Conservation (phyloP, 116 monocot species). For the Trichopus zeylanicus region DNA sequence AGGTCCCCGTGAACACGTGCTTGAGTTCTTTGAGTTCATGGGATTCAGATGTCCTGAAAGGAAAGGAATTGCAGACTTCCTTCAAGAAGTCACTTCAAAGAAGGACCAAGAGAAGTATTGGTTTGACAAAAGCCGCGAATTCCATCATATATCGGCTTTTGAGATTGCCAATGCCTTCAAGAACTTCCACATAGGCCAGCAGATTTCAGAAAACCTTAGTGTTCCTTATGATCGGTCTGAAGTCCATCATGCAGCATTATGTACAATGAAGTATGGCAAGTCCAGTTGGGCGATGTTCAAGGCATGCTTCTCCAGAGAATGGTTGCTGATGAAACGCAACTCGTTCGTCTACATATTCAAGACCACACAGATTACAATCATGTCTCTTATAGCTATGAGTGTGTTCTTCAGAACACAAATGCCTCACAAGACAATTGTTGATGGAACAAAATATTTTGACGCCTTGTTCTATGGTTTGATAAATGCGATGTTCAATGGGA, state of each 20-base stretch:
- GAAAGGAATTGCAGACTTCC: too few relatives aligned
- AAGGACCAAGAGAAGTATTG: conserved; percentile 51
- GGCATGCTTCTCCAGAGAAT: conserved; percentile 50
- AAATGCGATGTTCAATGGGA: conserved; percentile 65
- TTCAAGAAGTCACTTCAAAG: too few relatives aligned
- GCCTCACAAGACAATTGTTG: conserved; percentile 29
- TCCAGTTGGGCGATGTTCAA: conserved; percentile 39
- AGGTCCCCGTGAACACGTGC: too few relatives aligned
- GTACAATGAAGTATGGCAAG: neutral
- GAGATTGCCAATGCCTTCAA: neutral
- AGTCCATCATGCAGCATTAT: too few relatives aligned
- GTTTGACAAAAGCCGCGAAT: neutral
- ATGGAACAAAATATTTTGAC: conserved; percentile 44
- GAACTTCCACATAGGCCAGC: neutral
- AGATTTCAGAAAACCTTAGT: neutral
- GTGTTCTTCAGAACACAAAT: conserved; percentile 41
- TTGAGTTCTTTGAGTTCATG: too few relatives aligned
- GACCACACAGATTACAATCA: conserved; percentile 35
- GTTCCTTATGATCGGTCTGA: too few relatives aligned
- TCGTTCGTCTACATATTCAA: conserved; percentile 58
- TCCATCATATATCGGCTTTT: neutral
- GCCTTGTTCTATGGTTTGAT: conserved; percentile 36
- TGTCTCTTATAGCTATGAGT: conserved; percentile 47
- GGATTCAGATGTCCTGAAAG: too few relatives aligned
- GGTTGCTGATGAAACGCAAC: conserved; percentile 48